Conservation (phyloP, 345 rosid genomes). For the Conringia planisiliqua region DNA sequence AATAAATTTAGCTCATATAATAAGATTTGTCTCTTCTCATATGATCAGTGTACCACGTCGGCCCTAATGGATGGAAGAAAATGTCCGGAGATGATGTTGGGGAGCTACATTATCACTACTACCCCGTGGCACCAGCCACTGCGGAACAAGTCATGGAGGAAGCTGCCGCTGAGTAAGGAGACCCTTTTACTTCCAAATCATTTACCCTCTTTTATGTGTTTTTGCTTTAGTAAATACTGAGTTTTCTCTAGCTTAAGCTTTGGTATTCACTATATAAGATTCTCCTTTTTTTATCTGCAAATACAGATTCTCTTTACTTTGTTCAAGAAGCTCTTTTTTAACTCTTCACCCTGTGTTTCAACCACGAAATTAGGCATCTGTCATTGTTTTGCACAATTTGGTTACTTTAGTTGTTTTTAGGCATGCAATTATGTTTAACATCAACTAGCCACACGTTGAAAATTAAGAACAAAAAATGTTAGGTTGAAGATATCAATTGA, state of each 20-base stretch:
- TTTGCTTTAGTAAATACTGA: constrained; percentile 15
- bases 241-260: constrained; percentile 18
- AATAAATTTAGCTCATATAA: neutral
- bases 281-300: neutral
- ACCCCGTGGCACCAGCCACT: constrained; percentile 55
- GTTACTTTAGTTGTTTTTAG: neutral
- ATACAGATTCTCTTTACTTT: neutral
- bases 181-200: neutral
- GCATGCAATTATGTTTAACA: neutral
- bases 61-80: constrained; percentile 94
- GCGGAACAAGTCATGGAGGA: constrained; percentile 95
- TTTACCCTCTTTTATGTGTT: neutral
- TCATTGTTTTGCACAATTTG: neutral
- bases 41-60: constrained; percentile 84
- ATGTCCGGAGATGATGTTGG: constrained; percentile 97
- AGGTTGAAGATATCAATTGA: neutral
- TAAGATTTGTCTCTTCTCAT: constrained; percentile 7
- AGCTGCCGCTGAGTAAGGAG: constrained; percentile 30
- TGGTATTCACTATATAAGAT: constrained; percentile 4
- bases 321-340: neutral
- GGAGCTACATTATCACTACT: constrained; percentile 82
- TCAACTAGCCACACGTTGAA: neutral
- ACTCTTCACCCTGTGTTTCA: neutral
- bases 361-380: neutral
- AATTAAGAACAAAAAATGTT: neutral